Evolutionary conservation across 2,329 filamentous ascomycete species (phyloP).

Genomic region (Xylariaceae sp.): DNA sequence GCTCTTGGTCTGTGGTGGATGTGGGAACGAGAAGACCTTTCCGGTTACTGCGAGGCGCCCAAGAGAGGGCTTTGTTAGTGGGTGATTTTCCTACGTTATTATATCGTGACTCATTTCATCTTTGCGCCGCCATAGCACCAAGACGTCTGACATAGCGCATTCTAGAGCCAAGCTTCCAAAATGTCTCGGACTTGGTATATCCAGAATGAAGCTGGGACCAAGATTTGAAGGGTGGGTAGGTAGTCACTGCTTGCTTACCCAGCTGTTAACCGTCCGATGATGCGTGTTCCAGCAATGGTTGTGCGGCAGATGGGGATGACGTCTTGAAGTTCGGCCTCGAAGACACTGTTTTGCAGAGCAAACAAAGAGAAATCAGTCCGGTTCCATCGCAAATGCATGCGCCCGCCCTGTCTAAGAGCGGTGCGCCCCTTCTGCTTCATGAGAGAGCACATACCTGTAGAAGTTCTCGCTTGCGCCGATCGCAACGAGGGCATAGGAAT

Average conservation of each 20-base stretch:
- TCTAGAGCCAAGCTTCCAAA: background rate
- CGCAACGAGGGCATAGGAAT: conserved; percentile 92
- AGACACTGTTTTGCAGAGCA: conserved; percentile 55
- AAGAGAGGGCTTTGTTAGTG: conserved; percentile 8
- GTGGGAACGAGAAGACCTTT: conserved; percentile 95
- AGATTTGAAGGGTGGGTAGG: background rate
- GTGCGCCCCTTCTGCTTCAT: background rate
- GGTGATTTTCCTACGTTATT: background rate
- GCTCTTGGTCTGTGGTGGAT: conserved; percentile 93
- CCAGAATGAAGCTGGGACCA: background rate
- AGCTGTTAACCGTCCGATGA: conserved; percentile 90
- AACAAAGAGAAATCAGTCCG: conserved; percentile 10
- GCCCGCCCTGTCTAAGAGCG: background rate
- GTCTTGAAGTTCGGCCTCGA: conserved; percentile 96
- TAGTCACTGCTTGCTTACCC: conserved; percentile 53
- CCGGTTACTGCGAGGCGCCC: conserved; percentile 61
- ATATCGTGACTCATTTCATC: background rate
- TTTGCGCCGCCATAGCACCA: background rate
- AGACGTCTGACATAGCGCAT: background rate
- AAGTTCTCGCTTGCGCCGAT: conserved; percentile 98
- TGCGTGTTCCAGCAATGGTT: conserved; percentile 92
- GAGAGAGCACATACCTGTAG: conserved; percentile 61
- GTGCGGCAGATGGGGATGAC: conserved; percentile 95
- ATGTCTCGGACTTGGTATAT: no score
- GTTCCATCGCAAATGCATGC: background rate